Percentiles rank a stretch among this genome's conserved stretches.
phyloP scores from a whole-genome alignment of 1,284 basidiomycete genomes.

The Ceratobasidium sp. region DNA sequence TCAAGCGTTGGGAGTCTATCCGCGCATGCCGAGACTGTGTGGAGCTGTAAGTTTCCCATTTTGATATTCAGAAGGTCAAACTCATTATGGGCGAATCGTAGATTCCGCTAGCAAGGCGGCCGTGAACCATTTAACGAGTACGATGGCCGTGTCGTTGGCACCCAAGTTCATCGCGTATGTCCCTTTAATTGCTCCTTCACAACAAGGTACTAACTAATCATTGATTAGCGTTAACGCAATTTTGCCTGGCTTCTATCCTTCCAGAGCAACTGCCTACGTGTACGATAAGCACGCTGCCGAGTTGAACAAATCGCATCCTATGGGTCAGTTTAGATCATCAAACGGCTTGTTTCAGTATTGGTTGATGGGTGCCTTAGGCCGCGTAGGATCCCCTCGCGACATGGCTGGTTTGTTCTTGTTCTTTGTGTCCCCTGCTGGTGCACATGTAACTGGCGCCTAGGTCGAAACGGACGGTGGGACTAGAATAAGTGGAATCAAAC shows the following conservation, averaged over 20 bases:
- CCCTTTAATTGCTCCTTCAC: no score
- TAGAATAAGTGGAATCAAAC: conserved; percentile 25
- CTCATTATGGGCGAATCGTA: conserved; percentile 52
- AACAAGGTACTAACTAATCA: no score
- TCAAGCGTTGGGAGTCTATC: conserved; percentile 64
- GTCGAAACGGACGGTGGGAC: conserved; percentile 67
- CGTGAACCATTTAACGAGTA: conserved; percentile 80
- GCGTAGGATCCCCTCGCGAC: conserved; percentile 76
- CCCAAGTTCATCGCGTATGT: conserved; percentile 28
- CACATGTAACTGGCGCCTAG: conserved; percentile 80
- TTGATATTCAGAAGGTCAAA: no score
- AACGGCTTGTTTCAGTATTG: no score
- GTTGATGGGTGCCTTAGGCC: conserved; percentile 61
- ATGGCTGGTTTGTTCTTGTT: conserved; percentile 82
- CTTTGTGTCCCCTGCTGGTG: conserved; percentile 76
- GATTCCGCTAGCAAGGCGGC: conserved; percentile 79
- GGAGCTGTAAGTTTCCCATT: conserved; percentile 25
- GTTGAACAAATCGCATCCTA: no score
- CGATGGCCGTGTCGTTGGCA: conserved; percentile 26
- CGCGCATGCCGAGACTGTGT: neutral
- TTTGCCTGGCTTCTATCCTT: no score
- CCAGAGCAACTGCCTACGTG: no score
- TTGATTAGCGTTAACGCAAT: conserved; percentile 39
- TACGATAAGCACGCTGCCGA: no score
- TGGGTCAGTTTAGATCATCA: no score